These are phyloP conservation scores for Mycena kentingensis DNA, from an alignment of 768 basidiomycete species.

Conservation along the genomic window DNA sequence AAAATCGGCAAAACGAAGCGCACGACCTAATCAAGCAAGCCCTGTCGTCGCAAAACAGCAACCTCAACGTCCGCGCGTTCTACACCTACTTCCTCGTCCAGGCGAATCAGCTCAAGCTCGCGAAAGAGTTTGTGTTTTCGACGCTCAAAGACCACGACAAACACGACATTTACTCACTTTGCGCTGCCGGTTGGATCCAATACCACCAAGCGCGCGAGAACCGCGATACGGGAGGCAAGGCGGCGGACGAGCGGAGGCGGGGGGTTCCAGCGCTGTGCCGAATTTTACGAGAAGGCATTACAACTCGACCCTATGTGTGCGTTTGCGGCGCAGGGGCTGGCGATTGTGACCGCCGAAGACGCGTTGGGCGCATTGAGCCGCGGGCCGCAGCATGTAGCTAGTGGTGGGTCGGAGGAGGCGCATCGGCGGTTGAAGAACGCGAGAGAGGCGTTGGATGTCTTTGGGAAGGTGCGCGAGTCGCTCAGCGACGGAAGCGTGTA, in stretches of 20 bases:
- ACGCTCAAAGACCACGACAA: slow-evolving; percentile 86
- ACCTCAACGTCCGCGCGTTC: slow-evolving; percentile 87
- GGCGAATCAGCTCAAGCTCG: slow-evolving; percentile 65
- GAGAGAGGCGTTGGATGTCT: slow-evolving; percentile 85
- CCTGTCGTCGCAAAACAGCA: slow-evolving; percentile 71
- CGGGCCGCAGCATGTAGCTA: slow-evolving; percentile 44
- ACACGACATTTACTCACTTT: slow-evolving; percentile 89
- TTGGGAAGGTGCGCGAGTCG: slow-evolving; percentile 89
- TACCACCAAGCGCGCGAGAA: slow-evolving; percentile 87
- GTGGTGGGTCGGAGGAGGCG: slow-evolving; percentile 53
- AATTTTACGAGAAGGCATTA: slow-evolving; percentile 92
- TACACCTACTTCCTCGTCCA: slow-evolving; percentile 93
- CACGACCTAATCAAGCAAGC: slow-evolving; percentile 90
- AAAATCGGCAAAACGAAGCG: slow-evolving; percentile 77
- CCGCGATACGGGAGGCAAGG: slow-evolving; percentile 60
- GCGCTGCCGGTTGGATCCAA: slow-evolving; percentile 83
- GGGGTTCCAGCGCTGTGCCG: slow-evolving; percentile 82
- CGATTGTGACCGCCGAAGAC: slow-evolving; percentile 93
- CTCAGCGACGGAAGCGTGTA: slow-evolving; percentile 83
- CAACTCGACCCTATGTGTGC: slow-evolving; percentile 83
- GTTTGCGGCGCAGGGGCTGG: slow-evolving; percentile 92
- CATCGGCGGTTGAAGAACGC: slow-evolving; percentile 70
- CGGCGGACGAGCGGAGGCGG: slow-evolving; percentile 69
- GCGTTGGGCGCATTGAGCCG: slow-evolving; percentile 71
- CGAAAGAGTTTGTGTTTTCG: slow-evolving; percentile 87